Evolutionary conservation across 2,329 filamentous ascomycete genomes (phyloP).

Genomic region (Chrysoporthe deuterocubensis): DNA sequence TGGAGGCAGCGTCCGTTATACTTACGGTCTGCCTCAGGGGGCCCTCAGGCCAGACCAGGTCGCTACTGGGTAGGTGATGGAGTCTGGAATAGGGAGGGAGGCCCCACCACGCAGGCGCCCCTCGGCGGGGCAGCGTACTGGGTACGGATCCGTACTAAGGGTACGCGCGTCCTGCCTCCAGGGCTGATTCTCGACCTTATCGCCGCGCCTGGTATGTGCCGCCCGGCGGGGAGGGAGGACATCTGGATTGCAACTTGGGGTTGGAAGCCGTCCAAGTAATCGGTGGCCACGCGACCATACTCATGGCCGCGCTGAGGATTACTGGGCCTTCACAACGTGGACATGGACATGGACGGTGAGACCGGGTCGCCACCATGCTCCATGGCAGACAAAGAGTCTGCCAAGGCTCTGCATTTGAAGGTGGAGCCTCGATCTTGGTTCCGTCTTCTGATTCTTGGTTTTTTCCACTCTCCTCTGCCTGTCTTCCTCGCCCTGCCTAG

Average conservation of each 20-base stretch:
- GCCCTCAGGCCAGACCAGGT: not conserved
- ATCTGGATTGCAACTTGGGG: not conserved
- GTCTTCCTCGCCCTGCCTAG: not conserved
- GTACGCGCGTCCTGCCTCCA: slow-evolving; percentile 7
- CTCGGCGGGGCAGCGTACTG: not conserved
- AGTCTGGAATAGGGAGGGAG: slow-evolving; percentile 9
- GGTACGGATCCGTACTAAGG: not conserved
- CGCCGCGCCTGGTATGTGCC: not conserved
- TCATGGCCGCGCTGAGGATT: not conserved
- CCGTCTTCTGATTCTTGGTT: not conserved
- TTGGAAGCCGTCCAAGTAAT: too few relatives aligned
- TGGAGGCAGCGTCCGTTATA: not conserved
- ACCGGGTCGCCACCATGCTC: not conserved
- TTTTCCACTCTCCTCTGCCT: not conserved
- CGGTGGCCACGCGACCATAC: not conserved
- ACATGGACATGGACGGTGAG: not conserved
- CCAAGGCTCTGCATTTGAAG: too few relatives aligned
- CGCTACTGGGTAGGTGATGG: not conserved
- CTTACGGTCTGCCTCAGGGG: not conserved
- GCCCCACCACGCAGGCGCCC: not conserved
- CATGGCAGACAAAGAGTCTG: not conserved
- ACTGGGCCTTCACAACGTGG: not conserved
- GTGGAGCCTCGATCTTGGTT: not conserved
- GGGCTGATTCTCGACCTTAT: not conserved
- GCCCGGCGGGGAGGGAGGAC: not conserved